Percentiles rank a stretch among this genome's conserved stretches.
phyloP scores from a whole-genome alignment of 2,329 filamentous ascomycete species.

The Endocalyx cinctus region DNA sequence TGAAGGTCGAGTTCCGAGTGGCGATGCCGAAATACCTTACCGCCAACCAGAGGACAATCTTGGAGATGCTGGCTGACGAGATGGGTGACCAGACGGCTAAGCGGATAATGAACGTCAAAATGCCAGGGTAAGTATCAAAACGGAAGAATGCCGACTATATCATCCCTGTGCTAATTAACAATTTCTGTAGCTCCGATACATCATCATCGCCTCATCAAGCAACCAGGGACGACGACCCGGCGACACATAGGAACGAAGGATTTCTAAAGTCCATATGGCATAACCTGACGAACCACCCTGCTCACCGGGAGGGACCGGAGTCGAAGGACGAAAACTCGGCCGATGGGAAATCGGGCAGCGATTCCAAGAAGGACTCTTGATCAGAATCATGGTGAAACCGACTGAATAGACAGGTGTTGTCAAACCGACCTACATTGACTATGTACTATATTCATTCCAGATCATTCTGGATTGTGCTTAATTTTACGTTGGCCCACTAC shows the following conservation, averaged over 20 bases:
- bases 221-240: conserved; percentile 30
- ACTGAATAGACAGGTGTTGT: too few relatives aligned
- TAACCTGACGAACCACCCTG: conserved; percentile 73
- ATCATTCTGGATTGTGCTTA: too few relatives aligned
- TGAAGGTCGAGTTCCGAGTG: conserved; percentile 92
- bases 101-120: conserved; percentile 80
- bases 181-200: conserved; percentile 11
- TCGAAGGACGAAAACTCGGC: conserved; percentile 15
- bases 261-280: conserved; percentile 95
- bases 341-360: conserved; percentile 19
- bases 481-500: too few relatives aligned
- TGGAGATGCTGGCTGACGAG: conserved; percentile 96
- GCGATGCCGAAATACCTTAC: conserved; percentile 92
- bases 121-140: conserved; percentile 39
- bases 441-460: too few relatives aligned
- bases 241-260: conserved; percentile 71
- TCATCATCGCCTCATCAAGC: conserved; percentile 12
- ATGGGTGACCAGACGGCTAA: conserved; percentile 90
- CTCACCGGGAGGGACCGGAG: conserved; percentile 37
- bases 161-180: conserved; percentile 10
- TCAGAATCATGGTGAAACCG: too few relatives aligned
- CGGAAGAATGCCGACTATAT: not conserved
- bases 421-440: too few relatives aligned
- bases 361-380: conserved; percentile 22
- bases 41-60: conserved; percentile 83